Base-by-base conservation (phyloP, 495 filamentous ascomycete species). In the Halenospora varia region DNA sequence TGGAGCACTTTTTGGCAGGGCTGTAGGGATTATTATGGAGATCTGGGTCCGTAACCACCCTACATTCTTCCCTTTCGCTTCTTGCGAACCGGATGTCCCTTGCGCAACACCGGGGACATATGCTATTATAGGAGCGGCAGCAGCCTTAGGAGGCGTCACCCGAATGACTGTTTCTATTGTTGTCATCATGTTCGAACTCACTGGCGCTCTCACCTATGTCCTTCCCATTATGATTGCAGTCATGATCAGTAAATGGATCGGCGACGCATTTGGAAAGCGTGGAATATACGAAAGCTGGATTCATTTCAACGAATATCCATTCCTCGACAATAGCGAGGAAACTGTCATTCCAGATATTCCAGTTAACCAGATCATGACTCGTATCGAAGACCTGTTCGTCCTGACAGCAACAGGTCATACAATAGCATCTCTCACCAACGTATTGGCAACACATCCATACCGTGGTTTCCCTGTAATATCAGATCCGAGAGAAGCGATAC, bases 221-320 rank as follows among this genome's bases (percentile, higher is more conserved):
- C 85, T 98, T 10, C 94, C 94, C 18, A 97, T 98, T 68, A 98
- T 98, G 94, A 88, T 98, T 57, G 92, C 95, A n/a, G 94, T 98
- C 58, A 96, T 98, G 93, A 74, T 97, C 20, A 89, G 87, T 58
- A 98, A 98, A 72, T 98, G 94, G 94, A 91, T 96, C 19, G 94
- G 94, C 65, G 94, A 98, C 70, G 94, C 93, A 24, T 96, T 98
- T 71, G 89, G 89, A 17, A 90, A 89, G 49, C 84, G 88, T 17
- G 94, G 95, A 25, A 98, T 98, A 70, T 98, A 98, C 76, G 94
- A 98, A 67, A 88, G 85, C 47, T 98, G 94, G 94, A 97, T 98
- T 66, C 88, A 89, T 55, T 87, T 97, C 68, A 93, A 93, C 62
- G 92, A 91, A 64, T 98, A 97, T 71, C 95, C 95, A 2, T 97